Percentiles rank a stretch among this genome's conserved stretches.
These are phyloP conservation scores for Udeniomyces megalosporus DNA, from an alignment of 768 basidiomycete genomes.

Conservation along the genomic window DNA sequence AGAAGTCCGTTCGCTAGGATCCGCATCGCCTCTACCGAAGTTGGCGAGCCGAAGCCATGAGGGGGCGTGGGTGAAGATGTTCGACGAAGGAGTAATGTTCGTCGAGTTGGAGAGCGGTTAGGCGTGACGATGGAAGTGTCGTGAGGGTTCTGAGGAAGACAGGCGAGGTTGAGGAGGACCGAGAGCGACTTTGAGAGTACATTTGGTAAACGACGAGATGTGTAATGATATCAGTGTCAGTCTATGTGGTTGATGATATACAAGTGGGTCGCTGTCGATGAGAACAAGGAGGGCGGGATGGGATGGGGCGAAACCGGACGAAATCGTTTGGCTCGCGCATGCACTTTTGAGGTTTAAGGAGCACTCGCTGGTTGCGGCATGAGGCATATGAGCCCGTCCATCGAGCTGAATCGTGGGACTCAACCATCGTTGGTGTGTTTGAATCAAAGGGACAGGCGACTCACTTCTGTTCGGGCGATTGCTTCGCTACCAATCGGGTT, in stretches of 20 bases:
- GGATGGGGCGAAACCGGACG: neutral
- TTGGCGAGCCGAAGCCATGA: neutral
- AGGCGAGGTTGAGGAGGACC: neutral
- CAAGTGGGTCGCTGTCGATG: neutral
- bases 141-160: neutral
- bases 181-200: neutral
- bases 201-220: no score
- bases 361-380: no score
- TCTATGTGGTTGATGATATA: no score
- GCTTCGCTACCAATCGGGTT: constrained; percentile 15
- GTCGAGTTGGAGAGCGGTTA: neutral
- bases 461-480: constrained; percentile 4
- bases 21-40: constrained; percentile 18
- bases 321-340: no score
- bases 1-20: constrained; percentile 21
- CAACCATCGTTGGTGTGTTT: no score
- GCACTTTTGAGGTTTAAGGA: no score
- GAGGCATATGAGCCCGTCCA: no score
- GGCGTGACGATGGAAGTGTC: neutral
- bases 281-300: neutral
- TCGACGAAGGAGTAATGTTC: constrained; percentile 2
- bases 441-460: no score
- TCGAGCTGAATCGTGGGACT: no score
- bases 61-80: neutral
- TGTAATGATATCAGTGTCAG: no score